Percentiles rank a stretch among this genome's conserved stretches.
Evolutionary conservation across 352 stramenopile species (phyloP).

Genomic region (Pythium sp.): DNA sequence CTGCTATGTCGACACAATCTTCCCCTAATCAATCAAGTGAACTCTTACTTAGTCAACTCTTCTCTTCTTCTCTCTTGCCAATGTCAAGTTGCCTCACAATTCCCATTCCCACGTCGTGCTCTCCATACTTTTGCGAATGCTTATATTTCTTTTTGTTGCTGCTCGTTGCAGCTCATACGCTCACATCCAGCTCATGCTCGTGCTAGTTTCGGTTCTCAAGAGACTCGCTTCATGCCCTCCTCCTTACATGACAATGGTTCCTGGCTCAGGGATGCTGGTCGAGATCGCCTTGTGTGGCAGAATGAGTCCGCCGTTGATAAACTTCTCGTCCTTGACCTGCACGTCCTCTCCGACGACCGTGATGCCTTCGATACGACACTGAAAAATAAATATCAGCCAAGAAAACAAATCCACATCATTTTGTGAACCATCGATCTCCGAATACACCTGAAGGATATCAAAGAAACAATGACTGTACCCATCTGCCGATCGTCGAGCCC

Average conservation of each 20-base stretch:
- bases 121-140: not conserved
- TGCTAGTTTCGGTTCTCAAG: not conserved
- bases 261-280: slow-evolving; percentile 75
- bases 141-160: not conserved
- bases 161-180: not conserved
- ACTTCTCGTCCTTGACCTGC: slow-evolving; percentile 87
- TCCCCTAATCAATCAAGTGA: not conserved
- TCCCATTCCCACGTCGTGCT: not conserved
- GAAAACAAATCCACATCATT: not conserved
- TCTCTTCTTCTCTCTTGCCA: not conserved
- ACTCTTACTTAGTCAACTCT: not conserved
- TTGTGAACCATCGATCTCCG: not conserved
- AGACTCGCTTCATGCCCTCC: not conserved
- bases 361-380: slow-evolving; percentile 83
- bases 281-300: slow-evolving; percentile 88
- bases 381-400: slow-evolving; percentile 3
- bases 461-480: slow-evolving; percentile 38
- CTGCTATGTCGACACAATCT: not conserved
- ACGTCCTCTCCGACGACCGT: slow-evolving; percentile 87
- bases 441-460: not conserved
- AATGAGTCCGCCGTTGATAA: slow-evolving; percentile 87
- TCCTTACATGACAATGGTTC: slow-evolving; percentile 87
- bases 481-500: slow-evolving; percentile 83
- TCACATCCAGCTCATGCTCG: not conserved
- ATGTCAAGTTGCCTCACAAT: not conserved